Base-by-base conservation (phyloP, 2,329 filamentous ascomycete species). In the Fusarium secorum region DNA sequence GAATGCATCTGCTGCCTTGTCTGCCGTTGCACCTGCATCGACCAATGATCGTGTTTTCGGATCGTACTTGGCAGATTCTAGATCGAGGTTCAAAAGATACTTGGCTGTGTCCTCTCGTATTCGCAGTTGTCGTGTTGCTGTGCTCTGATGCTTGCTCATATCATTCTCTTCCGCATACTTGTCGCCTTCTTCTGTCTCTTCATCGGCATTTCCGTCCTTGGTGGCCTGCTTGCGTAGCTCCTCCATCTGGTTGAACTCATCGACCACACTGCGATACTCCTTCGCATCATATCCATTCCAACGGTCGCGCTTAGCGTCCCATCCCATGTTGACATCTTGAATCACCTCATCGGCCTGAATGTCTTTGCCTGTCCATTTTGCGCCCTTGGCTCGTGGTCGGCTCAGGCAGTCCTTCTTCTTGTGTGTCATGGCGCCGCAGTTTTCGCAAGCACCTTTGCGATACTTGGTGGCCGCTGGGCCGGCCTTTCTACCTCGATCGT, bases 231-330 rank as follows among this genome's bases (percentile, higher is more conserved):
- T 84, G n/a, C 86, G 83, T 68, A 98, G 83, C 72, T 91, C 89
- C 78, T 98, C 95, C 80, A 98, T 84, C 78, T 95, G 89, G 69
- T 96, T 91, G 80, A 93, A 97, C 75, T 97, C 93, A 54, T 97
- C 90, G 42, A 98, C 90, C n/a, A 98, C 93, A 66, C 89, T 86
- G 66, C 89, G 87, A 79, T 97, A 98, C 80, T 98, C 93, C 72
- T 88, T 89, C 2, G 94, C 85, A 79, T 98, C 95, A 81, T 97
- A 99, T n/a, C 95, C 95, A 78, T 98, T 98, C 95, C 96, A 99
- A 45, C 95, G 89, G 83, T 99, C 96, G 74, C 96, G 88, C 84
- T 99, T 99, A 26, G 96, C 96, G 80, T 99, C 97, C 93, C 95
- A 99, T 7, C 95, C 93, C 51, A 98, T 83, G 48, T 93, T 89